Evolutionary conservation across 2,329 filamentous ascomycete species (phyloP).

Genomic region (Coccinonectria pachysandricola): DNA sequence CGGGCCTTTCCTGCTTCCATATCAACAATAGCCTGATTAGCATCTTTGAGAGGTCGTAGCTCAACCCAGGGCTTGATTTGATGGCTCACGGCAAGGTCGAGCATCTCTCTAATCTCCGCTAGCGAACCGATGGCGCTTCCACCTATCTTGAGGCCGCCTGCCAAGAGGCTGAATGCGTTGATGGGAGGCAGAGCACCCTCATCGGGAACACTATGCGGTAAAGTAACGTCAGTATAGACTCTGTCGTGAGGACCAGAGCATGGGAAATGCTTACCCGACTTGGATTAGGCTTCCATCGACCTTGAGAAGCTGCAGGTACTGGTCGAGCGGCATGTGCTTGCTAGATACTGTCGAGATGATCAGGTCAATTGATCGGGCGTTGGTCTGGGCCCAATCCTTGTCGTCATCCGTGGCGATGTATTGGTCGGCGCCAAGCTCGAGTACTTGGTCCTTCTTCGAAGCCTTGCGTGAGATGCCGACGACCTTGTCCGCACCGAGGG

Average conservation of each 20-base stretch:
- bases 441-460: background rate
- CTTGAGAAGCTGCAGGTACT: conserved; percentile 2
- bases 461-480: background rate
- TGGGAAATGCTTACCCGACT: no score
- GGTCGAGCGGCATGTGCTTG: background rate
- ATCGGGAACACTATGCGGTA: conserved; percentile 18
- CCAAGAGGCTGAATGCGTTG: conserved; percentile 15
- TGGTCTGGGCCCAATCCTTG: background rate
- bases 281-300: background rate
- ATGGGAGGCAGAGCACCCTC: conserved; percentile 15
- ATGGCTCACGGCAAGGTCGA: conserved; percentile 46
- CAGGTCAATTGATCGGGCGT: background rate
- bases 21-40: conserved; percentile 44
- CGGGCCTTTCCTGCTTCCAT: conserved; percentile 43
- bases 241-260: no score
- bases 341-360: background rate
- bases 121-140: conserved; percentile 40
- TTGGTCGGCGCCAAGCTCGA: background rate
- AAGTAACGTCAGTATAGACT: no score
- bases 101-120: conserved; percentile 47
- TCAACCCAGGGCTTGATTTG: conserved; percentile 47
- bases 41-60: conserved; percentile 41
- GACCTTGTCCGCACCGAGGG: background rate
- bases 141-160: conserved; percentile 28
- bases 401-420: background rate